phyloP scores from a whole-genome alignment of 441 rosid species.

The Brassica hybrid region DNA sequence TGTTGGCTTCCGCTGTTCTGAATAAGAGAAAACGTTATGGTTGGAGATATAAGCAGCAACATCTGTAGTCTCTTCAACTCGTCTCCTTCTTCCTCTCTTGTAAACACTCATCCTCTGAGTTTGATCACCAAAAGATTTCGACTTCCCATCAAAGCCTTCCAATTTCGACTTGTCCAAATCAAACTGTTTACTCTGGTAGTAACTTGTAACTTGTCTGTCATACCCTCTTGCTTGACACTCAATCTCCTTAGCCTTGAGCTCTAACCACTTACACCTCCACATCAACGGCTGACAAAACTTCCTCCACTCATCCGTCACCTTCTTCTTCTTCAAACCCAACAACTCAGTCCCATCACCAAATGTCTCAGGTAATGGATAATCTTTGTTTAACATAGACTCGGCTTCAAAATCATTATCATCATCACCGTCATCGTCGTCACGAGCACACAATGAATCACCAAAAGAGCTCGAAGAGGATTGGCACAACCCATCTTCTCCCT shows the following conservation, averaged over 20 bases:
- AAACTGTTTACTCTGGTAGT: conserved; percentile 52
- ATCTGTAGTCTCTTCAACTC: conserved; percentile 72
- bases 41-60: conserved; percentile 54
- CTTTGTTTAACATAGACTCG: conserved; percentile 52
- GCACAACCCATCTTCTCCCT: conserved; percentile 34
- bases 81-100: conserved; percentile 74
- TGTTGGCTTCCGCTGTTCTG: conserved; percentile 57
- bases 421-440: conserved; percentile 50
- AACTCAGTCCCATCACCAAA: conserved; percentile 29
- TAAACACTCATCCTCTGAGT: conserved; percentile 46
- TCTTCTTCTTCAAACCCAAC: conserved; percentile 56
- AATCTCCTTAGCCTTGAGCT: conserved; percentile 65
- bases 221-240: conserved; percentile 60
- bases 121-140: too few species aligned
- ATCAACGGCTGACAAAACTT: conserved; percentile 60
- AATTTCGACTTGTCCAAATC: conserved; percentile 47
- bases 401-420: conserved; percentile 50
- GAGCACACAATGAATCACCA: conserved; percentile 55
- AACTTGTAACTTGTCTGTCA: conserved; percentile 56
- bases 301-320: conserved; percentile 74
- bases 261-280: conserved; percentile 92
- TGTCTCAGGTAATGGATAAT: conserved; percentile 31
- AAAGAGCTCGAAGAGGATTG: conserved; percentile 79
- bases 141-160: conserved; percentile 42
- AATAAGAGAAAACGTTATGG: conserved; percentile 73